A percentile compares a stretch with the other conserved stretches of the same genome.
phyloP scores from a whole-genome alignment of 202 grass and related monocot species.

The Carex sylvatica region DNA sequence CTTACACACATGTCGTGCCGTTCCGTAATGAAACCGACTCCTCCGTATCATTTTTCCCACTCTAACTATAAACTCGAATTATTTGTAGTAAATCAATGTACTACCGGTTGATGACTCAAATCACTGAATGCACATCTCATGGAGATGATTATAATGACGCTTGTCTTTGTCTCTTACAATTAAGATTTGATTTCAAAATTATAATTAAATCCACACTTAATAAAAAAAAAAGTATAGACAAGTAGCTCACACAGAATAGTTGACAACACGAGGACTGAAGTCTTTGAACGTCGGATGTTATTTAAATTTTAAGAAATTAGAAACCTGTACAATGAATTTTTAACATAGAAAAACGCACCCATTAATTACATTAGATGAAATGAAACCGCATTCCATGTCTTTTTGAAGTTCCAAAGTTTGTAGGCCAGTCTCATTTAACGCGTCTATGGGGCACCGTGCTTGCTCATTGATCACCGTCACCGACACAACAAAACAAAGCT shows the following conservation, averaged over 20 bases:
- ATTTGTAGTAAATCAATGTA: too few relatives aligned
- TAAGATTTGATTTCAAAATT: not conserved
- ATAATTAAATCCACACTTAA: not conserved
- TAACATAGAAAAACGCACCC: not conserved
- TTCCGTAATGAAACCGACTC: too few relatives aligned
- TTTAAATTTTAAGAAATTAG: not conserved
- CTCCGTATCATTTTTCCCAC: too few relatives aligned
- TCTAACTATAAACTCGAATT: too few relatives aligned
- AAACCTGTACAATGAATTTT: not conserved
- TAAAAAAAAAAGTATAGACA: too few relatives aligned
- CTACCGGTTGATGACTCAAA: too few relatives aligned
- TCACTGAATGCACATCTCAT: too few relatives aligned
- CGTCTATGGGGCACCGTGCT: not conserved
- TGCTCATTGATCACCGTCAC: not conserved
- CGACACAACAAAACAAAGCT: constrained; percentile 14
- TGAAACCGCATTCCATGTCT: not conserved
- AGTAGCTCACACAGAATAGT: too few relatives aligned
- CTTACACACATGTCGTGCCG: too few relatives aligned
- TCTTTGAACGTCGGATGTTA: not conserved
- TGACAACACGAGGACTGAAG: not conserved
- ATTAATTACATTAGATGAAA: not conserved
- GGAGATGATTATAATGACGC: too few relatives aligned
- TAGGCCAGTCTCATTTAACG: constrained; percentile 13
- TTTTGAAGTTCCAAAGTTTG: not conserved
- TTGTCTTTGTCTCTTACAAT: too few relatives aligned